Base-by-base conservation (phyloP, 2,329 filamentous ascomycete genomes). In the Dothidotthia symphoricarpi region DNA sequence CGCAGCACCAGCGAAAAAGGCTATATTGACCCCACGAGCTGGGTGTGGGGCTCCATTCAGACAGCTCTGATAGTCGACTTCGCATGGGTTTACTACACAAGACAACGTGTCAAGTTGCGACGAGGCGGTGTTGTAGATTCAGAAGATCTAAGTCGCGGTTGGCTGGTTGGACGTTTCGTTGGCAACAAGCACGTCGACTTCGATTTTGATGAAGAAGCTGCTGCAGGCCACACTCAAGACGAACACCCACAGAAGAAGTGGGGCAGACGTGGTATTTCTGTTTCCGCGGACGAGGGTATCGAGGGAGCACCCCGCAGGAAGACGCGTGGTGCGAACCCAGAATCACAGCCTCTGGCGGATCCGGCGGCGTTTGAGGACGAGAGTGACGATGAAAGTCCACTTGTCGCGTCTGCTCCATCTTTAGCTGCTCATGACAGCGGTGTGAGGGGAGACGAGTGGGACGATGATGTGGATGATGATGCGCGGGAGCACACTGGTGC, bases 21-120 rank as follows among this genome's bases (percentile, higher is more conserved):
- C 28, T 71, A 75, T 47, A 81, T 82, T 44, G 84, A 90, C 54
- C 75, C 81, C 3, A 80, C 91, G 8, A 83, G 86, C 6, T 80
- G 93, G 61, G 79, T 94, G 45, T 96, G 95, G 58, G 91, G 91
- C 39, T 72, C 94, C 43, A 74, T 97, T 16, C 91, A 97, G 71
- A 96, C 89, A 0, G 82, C 85, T 1, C 80, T 96, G 28, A 96
- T 96, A 67, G 65, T 90, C 53, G 91, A 97, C 69, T 97, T 97
- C 63, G 89, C 88, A 24, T 96, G 90, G 89, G 89, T 97, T 1
- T 97, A 97, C 74, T 96, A 87, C 72, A 86, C 85, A 9, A 80
- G 91, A 48, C 91, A 96, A 72, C 81, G 90, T 40, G 89, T 97
- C 60, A 96, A 96, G 82, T 82, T 97, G 12, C 80, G 91, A 45